Percentiles rank a stretch among this genome's conserved stretches.
Conservation (phyloP, 2,329 filamentous ascomycete genomes). For the Penicillium brevicompactum region DNA sequence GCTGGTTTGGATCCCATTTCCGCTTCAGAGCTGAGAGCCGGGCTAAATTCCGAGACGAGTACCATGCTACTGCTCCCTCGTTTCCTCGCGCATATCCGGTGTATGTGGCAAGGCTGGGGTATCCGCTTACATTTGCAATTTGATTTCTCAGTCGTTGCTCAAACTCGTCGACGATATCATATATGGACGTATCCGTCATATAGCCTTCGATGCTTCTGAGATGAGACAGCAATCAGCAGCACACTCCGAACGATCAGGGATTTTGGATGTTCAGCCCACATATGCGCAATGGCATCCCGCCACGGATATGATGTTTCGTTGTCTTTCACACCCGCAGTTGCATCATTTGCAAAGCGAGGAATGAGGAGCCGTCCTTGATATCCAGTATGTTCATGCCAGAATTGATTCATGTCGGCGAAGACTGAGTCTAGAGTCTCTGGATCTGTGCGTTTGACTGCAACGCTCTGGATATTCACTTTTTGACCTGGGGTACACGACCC, state of each 20-base stretch:
- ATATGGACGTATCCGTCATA: background rate
- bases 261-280: background rate
- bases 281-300: background rate
- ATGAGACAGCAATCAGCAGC: background rate
- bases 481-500: background rate
- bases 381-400: background rate
- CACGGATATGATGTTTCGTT: background rate
- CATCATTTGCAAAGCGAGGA: background rate
- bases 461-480: background rate
- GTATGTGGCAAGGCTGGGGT: background rate
- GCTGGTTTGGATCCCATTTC: background rate
- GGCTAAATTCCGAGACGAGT: background rate
- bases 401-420: background rate
- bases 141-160: background rate
- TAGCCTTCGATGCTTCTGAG: background rate
- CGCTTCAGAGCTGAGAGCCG: background rate
- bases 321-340: background rate
- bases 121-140: background rate
- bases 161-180: background rate
- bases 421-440: background rate
- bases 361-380: background rate
- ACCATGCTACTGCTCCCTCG: background rate
- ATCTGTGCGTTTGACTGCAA: background rate
- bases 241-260: background rate
- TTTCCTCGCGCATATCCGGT: background rate